These are phyloP conservation scores for Erucastrum elatum DNA, from an alignment of 345 rosid species.

Conservation along the genomic window DNA sequence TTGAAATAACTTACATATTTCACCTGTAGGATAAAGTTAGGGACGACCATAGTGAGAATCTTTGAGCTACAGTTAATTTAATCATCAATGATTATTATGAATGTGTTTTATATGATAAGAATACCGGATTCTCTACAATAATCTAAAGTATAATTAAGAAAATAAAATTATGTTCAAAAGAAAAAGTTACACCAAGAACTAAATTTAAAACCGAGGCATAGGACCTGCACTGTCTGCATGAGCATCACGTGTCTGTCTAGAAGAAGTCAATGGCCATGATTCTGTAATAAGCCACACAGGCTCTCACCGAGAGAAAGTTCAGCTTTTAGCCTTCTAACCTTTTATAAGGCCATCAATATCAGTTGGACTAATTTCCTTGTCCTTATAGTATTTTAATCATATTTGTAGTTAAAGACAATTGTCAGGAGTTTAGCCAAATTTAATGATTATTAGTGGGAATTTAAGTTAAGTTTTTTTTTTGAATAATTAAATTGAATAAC, in stretches of 20 bases:
- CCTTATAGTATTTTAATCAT: too few species aligned
- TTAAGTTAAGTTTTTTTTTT: too few species aligned
- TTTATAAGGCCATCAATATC: slow-evolving; percentile 31
- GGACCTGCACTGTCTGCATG: slow-evolving; percentile 30
- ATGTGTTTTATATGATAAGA: background rate
- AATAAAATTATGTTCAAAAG: too few species aligned
- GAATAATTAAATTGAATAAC: too few species aligned
- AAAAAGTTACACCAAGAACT: background rate
- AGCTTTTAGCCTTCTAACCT: slow-evolving; percentile 54
- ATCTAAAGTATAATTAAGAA: background rate
- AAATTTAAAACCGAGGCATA: background rate
- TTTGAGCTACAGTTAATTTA: background rate
- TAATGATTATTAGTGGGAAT: too few species aligned
- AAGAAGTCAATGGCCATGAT: slow-evolving; percentile 38
- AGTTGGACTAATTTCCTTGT: too few species aligned
- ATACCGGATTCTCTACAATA: background rate
- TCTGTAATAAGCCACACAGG: slow-evolving; percentile 40
- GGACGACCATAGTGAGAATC: background rate
- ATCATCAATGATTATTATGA: background rate
- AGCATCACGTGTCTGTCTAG: slow-evolving; percentile 32
- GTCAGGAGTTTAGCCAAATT: too few species aligned
- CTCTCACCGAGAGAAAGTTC: slow-evolving; percentile 40
- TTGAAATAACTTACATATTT: background rate
- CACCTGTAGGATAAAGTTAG: background rate
- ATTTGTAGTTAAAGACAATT: too few species aligned